Percentiles rank a stretch among this genome's conserved stretches.
phyloP scores from a whole-genome alignment of 768 basidiomycete species.

The Amanita phalloides region DNA sequence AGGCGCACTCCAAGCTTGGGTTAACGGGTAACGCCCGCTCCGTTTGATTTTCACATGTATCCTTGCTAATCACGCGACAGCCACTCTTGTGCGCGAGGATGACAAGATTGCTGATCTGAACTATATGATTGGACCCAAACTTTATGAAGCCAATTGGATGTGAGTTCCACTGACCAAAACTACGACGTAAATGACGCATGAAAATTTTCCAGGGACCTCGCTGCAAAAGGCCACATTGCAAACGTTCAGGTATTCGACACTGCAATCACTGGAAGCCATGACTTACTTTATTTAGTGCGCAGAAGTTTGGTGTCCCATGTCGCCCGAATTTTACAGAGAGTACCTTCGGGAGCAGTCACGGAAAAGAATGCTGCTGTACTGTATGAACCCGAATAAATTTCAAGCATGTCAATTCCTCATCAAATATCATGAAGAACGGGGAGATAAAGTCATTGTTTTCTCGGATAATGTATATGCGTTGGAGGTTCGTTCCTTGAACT shows the following conservation, averaged over 20 bases:
- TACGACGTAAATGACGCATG: conserved; percentile 2
- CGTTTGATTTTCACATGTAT: conserved; percentile 9
- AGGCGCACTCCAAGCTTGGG: conserved; percentile 97
- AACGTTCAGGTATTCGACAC: conserved; percentile 79
- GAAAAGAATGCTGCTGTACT: conserved; percentile 92
- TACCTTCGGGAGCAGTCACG: conserved; percentile 89
- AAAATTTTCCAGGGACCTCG: conserved; percentile 57
- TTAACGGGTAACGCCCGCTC: conserved; percentile 59
- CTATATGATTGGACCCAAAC: conserved; percentile 98
- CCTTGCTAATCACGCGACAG: conserved; percentile 26
- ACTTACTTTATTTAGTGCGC: conserved; percentile 57
- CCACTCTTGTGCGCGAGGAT: conserved; percentile 96
- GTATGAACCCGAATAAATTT: conserved; percentile 99
- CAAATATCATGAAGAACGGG: conserved; percentile 94
- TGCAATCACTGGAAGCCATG: background rate
- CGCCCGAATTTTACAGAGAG: conserved; percentile 97
- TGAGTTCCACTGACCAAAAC: conserved; percentile 12
- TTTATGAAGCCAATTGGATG: conserved; percentile 99
- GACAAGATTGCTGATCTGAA: conserved; percentile 98
- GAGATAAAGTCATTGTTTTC: conserved; percentile 99
- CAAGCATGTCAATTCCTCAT: conserved; percentile 99
- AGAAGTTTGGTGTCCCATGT: conserved; percentile 99
- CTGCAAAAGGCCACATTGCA: conserved; percentile 97
- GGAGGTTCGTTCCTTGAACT: conserved; percentile 48
- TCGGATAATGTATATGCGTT: conserved; percentile 97